Evolutionary conservation across 1,139 yeast genomes (phyloP).

Genomic region (Candida tetrigidarum): DNA sequence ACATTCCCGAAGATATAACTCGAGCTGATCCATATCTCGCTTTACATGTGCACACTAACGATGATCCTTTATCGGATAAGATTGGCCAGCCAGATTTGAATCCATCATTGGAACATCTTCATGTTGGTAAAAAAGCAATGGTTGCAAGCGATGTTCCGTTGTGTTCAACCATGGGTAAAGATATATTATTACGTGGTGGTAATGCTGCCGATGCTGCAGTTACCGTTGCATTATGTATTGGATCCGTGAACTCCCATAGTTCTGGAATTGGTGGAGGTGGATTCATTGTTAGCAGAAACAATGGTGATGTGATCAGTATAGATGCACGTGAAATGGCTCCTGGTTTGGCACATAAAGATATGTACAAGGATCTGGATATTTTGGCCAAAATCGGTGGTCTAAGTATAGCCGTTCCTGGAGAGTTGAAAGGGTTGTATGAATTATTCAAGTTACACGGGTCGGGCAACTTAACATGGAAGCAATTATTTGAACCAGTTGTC

Average conservation of each 20-base stretch:
- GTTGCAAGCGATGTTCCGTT: slow-evolving; percentile 75
- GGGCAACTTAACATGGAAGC: slow-evolving; percentile 72
- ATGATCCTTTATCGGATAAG: slow-evolving; percentile 18
- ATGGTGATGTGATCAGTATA: slow-evolving; percentile 56
- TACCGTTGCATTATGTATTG: slow-evolving; percentile 87
- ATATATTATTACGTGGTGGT: slow-evolving; percentile 59
- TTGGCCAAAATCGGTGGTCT: slow-evolving; percentile 78
- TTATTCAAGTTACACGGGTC: slow-evolving; percentile 67
- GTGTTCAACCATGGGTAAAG: slow-evolving; percentile 73
- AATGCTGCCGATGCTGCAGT: slow-evolving; percentile 93
- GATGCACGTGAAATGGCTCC: slow-evolving; percentile 96
- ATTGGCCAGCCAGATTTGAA: slow-evolving; percentile 39
- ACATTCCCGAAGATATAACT: slow-evolving; percentile 9
- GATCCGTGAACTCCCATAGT: slow-evolving; percentile 78
- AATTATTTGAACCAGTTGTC: slow-evolving; percentile 76
- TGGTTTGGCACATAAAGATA: slow-evolving; percentile 55
- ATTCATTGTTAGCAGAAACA: slow-evolving; percentile 55
- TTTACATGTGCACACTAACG: slow-evolving; percentile 4
- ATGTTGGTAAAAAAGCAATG: slow-evolving; percentile 54
- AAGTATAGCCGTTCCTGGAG: slow-evolving; percentile 90
- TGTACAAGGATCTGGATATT: slow-evolving; percentile 49
- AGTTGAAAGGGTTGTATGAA: slow-evolving; percentile 75
- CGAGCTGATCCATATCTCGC: slow-evolving; percentile 16
- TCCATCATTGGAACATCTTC: slow-evolving; percentile 35
- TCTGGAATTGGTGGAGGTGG: slow-evolving; percentile 97